Evolutionary conservation across 148 eudicot species (phyloP).

Genomic region (Chenopodium quinoa): DNA sequence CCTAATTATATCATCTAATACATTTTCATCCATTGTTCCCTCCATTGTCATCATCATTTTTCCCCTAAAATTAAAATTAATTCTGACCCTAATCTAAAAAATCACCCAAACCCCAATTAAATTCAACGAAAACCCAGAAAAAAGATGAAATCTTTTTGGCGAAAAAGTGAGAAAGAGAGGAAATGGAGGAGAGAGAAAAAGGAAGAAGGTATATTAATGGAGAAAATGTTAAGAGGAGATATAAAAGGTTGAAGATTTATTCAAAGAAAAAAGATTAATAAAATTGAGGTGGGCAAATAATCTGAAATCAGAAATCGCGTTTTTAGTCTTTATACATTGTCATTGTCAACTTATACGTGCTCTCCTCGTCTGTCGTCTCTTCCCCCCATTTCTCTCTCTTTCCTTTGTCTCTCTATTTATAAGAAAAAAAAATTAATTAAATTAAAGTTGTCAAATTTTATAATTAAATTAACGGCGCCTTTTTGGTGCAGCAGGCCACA

Average conservation of each 20-base stretch:
- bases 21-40: constrained; percentile 68
- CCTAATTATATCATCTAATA: constrained; percentile 75
- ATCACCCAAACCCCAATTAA: background rate
- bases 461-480: too few relatives aligned
- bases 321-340: constrained; percentile 10
- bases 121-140: constrained; percentile 18
- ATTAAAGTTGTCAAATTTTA: too few relatives aligned
- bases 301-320: background rate
- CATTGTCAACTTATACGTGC: constrained; percentile 25
- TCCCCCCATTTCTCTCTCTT: background rate
- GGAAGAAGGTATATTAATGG: background rate
- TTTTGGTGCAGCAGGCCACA: too few relatives aligned
- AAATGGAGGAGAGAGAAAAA: constrained; percentile 21
- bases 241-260: background rate
- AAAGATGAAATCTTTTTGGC: background rate
- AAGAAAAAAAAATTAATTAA: too few relatives aligned
- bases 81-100: background rate
- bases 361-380: constrained; percentile 27
- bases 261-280: constrained; percentile 5
- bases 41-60: constrained; percentile 85
- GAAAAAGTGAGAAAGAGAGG: background rate
- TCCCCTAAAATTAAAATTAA: background rate
- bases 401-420: background rate
- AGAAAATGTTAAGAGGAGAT: background rate
- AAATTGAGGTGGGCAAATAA: background rate